Evolutionary conservation across 2,329 filamentous ascomycete genomes (phyloP).

Genomic region (Scedosporium boydii): DNA sequence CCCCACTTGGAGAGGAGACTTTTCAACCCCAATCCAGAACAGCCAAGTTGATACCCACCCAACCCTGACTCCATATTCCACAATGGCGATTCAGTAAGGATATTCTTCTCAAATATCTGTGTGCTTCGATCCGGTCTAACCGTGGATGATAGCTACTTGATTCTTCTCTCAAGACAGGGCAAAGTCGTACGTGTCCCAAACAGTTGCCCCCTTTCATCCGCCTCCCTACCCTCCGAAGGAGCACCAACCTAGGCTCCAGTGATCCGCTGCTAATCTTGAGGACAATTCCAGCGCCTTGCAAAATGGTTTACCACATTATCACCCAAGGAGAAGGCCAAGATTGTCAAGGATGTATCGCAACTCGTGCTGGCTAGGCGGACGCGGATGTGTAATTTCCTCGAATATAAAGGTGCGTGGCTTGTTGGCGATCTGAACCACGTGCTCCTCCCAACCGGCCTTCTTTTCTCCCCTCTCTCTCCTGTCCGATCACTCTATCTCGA

Average conservation of each 20-base stretch:
- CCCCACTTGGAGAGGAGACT: neutral
- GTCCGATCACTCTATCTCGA: neutral
- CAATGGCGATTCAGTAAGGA: slow-evolving; percentile 36
- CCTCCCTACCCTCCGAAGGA: neutral
- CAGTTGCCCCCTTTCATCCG: neutral
- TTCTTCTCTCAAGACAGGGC: slow-evolving; percentile 93
- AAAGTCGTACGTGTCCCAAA: slow-evolving; percentile 71
- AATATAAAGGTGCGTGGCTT: slow-evolving; percentile 75
- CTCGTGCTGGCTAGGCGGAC: slow-evolving; percentile 91
- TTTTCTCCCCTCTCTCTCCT: neutral
- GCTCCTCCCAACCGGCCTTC: neutral
- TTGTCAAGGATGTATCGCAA: slow-evolving; percentile 98
- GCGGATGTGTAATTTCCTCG: slow-evolving; percentile 99
- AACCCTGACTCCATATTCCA: slow-evolving; percentile 9
- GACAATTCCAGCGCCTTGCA: slow-evolving; percentile 66
- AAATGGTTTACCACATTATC: slow-evolving; percentile 99
- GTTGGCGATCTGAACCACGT: neutral
- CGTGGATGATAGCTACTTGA: slow-evolving; percentile 65
- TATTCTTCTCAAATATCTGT: neutral
- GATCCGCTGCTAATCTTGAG: neutral
- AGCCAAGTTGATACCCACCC: neutral
- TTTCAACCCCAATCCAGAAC: neutral
- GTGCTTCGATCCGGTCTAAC: slow-evolving; percentile 11
- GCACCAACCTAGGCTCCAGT: neutral
- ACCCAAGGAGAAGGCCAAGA: slow-evolving; percentile 98